phyloP scores from a whole-genome alignment of 2,329 filamentous ascomycete species.

The Fusarium sp. region DNA sequence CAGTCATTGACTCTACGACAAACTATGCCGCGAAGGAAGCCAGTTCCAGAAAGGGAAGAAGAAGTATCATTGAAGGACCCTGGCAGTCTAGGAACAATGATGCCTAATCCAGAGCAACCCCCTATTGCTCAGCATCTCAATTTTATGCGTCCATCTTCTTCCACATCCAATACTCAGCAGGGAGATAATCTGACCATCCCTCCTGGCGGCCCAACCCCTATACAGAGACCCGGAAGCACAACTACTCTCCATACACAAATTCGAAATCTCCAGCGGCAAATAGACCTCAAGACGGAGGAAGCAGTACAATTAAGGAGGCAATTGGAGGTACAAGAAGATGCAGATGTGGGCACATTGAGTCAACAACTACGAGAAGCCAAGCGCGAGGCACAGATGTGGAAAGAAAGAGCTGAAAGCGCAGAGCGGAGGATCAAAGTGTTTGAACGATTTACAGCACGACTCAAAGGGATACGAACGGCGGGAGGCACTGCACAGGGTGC shows the following conservation, averaged over 20 bases:
- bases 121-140: constrained; percentile 54
- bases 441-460: constrained; percentile 55
- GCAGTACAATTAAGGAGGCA: constrained; percentile 57
- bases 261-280: constrained; percentile 59
- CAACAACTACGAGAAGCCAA: constrained; percentile 59
- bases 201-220: constrained; percentile 15
- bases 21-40: constrained; percentile 14
- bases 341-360: constrained; percentile 59
- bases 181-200: constrained; percentile 3
- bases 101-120: constrained; percentile 51
- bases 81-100: constrained; percentile 54
- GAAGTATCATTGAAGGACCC: constrained; percentile 36
- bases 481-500: neutral
- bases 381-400: constrained; percentile 59
- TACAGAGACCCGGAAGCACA: constrained; percentile 44
- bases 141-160: constrained; percentile 50
- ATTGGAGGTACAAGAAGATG: constrained; percentile 57
- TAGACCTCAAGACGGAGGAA: constrained; percentile 61
- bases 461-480: constrained; percentile 49
- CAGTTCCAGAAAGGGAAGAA: constrained; percentile 1
- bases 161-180: constrained; percentile 38
- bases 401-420: constrained; percentile 64
- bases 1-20: constrained; percentile 11
- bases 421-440: constrained; percentile 64
- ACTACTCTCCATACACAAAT: constrained; percentile 61